Evolutionary conservation across 1,284 basidiomycete species (phyloP).

Genomic region (Trametes pubescens): DNA sequence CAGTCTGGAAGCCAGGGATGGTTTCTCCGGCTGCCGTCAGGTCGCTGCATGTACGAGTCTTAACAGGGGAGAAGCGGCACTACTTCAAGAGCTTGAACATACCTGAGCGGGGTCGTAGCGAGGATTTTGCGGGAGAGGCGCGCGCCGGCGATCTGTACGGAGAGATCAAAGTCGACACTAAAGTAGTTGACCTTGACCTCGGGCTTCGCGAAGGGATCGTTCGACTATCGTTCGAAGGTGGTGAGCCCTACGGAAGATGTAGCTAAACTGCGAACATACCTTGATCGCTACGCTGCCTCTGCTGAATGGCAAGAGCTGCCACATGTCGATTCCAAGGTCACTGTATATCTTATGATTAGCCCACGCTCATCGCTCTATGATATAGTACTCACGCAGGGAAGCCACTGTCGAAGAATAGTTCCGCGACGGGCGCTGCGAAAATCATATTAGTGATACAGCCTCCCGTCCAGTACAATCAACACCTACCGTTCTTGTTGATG

Average conservation of each 20-base stretch:
- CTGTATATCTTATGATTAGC: conserved; percentile 35
- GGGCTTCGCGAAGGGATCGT: conserved; percentile 55
- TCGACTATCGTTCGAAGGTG: conserved; percentile 42
- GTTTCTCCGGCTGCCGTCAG: conserved; percentile 45
- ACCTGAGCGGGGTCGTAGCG: conserved; percentile 46
- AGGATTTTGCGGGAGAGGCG: conserved; percentile 56
- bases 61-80: background rate
- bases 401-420: conserved; percentile 43
- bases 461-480: too few relatives aligned
- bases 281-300: conserved; percentile 58
- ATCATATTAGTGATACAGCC: background rate
- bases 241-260: background rate
- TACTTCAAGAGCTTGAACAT: background rate
- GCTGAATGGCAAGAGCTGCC: conserved; percentile 63
- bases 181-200: conserved; percentile 59
- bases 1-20: conserved; percentile 46
- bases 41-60: conserved; percentile 1
- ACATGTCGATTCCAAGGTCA: conserved; percentile 57
- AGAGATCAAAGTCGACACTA: conserved; percentile 54
- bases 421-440: conserved; percentile 54
- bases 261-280: conserved; percentile 38
- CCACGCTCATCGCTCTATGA: background rate
- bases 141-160: conserved; percentile 57
- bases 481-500: conserved; percentile 51
- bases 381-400: conserved; percentile 23